These are phyloP conservation scores for Heritiera fomes DNA, from an alignment of 345 rosid species.

Conservation along the genomic window DNA sequence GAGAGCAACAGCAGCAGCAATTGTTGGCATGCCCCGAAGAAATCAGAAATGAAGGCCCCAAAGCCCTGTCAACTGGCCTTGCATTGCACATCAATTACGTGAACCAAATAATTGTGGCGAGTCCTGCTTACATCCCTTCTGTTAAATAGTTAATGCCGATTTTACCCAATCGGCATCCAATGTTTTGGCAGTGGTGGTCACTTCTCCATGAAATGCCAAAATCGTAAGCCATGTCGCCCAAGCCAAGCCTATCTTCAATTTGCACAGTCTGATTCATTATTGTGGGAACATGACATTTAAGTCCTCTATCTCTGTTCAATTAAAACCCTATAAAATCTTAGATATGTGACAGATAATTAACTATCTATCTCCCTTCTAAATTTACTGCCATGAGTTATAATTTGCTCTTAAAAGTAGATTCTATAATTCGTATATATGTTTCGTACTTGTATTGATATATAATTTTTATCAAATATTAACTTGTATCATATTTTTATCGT, in stretches of 20 bases:
- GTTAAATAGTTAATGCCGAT: constrained; percentile 23
- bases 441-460: too few relatives aligned
- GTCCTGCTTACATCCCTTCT: constrained; percentile 16
- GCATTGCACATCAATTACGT: constrained; percentile 49
- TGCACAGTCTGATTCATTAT: not conserved
- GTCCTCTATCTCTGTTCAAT: not conserved
- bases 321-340: not conserved
- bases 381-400: too few relatives aligned
- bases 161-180: constrained; percentile 44
- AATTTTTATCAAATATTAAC: too few relatives aligned
- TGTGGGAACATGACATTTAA: not conserved
- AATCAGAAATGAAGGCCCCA: constrained; percentile 21
- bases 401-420: too few relatives aligned
- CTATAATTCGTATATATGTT: too few relatives aligned
- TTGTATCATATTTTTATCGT: too few relatives aligned
- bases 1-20: not conserved
- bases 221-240: constrained; percentile 1
- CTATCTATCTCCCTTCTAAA: too few relatives aligned
- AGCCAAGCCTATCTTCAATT: not conserved
- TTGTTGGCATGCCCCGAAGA: not conserved
- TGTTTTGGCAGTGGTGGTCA: constrained; percentile 27
- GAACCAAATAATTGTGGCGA: constrained; percentile 36
- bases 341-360: too few relatives aligned
- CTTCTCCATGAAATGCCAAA: constrained; percentile 37
- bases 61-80: constrained; percentile 24